Base-by-base conservation (phyloP, 2,329 filamentous ascomycete genomes). In the Elsinoe australis region DNA sequence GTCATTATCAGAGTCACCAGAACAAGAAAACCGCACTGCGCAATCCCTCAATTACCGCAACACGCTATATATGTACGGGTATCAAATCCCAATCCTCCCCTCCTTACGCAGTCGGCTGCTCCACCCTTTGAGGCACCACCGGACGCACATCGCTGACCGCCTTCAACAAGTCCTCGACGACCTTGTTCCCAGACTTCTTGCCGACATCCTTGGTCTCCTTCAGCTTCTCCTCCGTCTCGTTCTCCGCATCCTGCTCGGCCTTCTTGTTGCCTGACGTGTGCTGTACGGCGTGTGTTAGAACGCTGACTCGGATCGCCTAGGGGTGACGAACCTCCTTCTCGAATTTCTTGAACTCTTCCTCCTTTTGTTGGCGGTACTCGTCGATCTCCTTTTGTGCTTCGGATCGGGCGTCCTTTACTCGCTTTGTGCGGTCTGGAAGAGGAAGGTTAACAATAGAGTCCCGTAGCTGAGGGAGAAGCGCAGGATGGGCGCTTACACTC, bases 311-410 rank as follows among this genome's bases (percentile, higher is more conserved):
- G n/a, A n/a, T n/a, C n/a, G n/a, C n/a, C n/a, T n/a, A n/a, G n/a
- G n/a, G n/a, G n/a, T 18, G 46, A 56, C 58, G 61, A 62, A 83
- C 80, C 77, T 86, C 77, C 54, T 87, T 77, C 74, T 96, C 88
- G 61, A 94, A 96, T 65, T 85, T 83, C 75, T 92, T 90, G 74
- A 88, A 96, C 69, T 96, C 90, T 28, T 85, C 78, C 63, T 98
- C 92, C 74, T 95, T 98, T 60, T 83, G 71, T 61, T 82, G 79
- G 66, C 82, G 81, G 75, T 98, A 96, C 49, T 87, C 84, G 57
- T 95, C 86, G 62, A 98, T 95, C 68, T 98, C 90, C 71, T 94
- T 94, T 72, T 95, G 94, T 54, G 92, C 92, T 70, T 98, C 92
- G 64, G 86, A 82, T 64, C 90, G 86, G 55, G 92, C 92, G 72